Percentiles rank a stretch among this genome's conserved stretches.
These are phyloP conservation scores for Zygosaccharomyces pseudorouxii DNA, from an alignment of 805 yeast species.

Conservation along the genomic window DNA sequence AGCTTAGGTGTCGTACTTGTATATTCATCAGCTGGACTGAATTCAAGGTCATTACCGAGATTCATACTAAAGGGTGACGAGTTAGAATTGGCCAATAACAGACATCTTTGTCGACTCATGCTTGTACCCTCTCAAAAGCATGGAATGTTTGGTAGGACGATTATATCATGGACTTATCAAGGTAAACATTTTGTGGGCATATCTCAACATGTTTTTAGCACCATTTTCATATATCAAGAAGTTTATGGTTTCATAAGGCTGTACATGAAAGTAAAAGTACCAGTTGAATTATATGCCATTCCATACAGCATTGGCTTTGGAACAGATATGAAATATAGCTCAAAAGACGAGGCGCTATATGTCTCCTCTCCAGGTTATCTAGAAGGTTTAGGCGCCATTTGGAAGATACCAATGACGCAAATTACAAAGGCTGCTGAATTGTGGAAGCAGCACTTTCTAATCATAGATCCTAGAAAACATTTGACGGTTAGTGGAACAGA, in stretches of 20 bases:
- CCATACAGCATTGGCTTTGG: slow-evolving; percentile 36
- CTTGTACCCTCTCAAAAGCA: slow-evolving; percentile 16
- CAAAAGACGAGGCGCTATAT: slow-evolving; percentile 24
- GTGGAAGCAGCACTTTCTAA: slow-evolving; percentile 18
- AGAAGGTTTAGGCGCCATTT: slow-evolving; percentile 41
- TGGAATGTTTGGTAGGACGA: slow-evolving; percentile 24
- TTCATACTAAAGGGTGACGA: slow-evolving; percentile 13
- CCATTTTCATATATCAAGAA: slow-evolving; percentile 21
- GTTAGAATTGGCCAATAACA: slow-evolving; percentile 11
- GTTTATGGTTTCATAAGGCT: slow-evolving; percentile 9
- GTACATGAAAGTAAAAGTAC: slow-evolving; percentile 8
- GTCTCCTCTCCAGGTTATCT: slow-evolving; percentile 42
- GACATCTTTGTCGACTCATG: slow-evolving; percentile 8
- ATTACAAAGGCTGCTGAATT: slow-evolving; percentile 12
- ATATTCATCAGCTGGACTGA: slow-evolving; percentile 11
- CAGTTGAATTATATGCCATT: slow-evolving; percentile 11
- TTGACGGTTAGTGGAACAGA: slow-evolving; percentile 16
- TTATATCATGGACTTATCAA: slow-evolving; percentile 13
- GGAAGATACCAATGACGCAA: slow-evolving; percentile 35
- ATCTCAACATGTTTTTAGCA: slow-evolving; percentile 24
- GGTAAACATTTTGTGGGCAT: slow-evolving; percentile 18
- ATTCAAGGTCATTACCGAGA: slow-evolving; percentile 14
- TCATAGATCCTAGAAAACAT: slow-evolving; percentile 12
- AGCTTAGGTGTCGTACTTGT: slow-evolving; percentile 21
- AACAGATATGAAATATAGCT: slow-evolving; percentile 23